phyloP scores from a whole-genome alignment of 495 filamentous ascomycete genomes.

The Cenococcum geophilum region DNA sequence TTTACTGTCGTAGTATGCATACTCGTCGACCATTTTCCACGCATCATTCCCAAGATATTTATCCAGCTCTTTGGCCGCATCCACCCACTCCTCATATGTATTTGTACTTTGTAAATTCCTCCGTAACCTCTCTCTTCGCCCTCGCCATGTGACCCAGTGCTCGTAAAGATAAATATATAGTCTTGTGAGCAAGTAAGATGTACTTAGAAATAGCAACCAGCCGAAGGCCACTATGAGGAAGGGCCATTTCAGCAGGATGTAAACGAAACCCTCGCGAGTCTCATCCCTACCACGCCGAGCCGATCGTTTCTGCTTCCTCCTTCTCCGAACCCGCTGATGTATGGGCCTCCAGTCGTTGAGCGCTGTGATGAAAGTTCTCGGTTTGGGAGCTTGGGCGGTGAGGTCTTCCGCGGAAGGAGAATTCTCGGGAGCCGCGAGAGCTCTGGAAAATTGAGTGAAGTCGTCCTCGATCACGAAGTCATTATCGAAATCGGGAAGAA shows the following conservation, averaged over 20 bases:
- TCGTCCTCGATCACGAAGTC: constrained; percentile 40
- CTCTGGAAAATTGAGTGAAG: constrained; percentile 39
- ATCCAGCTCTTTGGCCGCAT: constrained; percentile 72
- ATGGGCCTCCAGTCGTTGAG: constrained; percentile 46
- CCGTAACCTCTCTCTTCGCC: constrained; percentile 62
- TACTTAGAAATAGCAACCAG: constrained; percentile 65
- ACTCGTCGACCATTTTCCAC: constrained; percentile 86
- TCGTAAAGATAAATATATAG: constrained; percentile 88
- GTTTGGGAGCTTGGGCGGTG: constrained; percentile 20
- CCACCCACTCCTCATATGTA: constrained; percentile 76
- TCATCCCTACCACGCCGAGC: constrained; percentile 62
- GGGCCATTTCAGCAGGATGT: constrained; percentile 85
- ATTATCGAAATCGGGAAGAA: constrained; percentile 41
- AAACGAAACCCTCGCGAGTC: constrained; percentile 87
- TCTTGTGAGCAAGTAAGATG: constrained; percentile 73
- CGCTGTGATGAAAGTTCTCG: constrained; percentile 40
- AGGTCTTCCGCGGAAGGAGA: constrained; percentile 40
- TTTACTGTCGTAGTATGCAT: constrained; percentile 87
- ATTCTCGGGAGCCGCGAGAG: constrained; percentile 40
- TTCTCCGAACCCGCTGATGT: constrained; percentile 39
- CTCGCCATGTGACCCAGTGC: constrained; percentile 66
- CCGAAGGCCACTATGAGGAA: constrained; percentile 68
- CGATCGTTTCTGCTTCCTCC: constrained; percentile 34
- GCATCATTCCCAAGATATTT: constrained; percentile 68
- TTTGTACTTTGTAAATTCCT: constrained; percentile 60